A percentile compares a stretch with the other conserved stretches of the same genome.
Conservation (phyloP, 768 basidiomycete species). For the Amanita thiersii region DNA sequence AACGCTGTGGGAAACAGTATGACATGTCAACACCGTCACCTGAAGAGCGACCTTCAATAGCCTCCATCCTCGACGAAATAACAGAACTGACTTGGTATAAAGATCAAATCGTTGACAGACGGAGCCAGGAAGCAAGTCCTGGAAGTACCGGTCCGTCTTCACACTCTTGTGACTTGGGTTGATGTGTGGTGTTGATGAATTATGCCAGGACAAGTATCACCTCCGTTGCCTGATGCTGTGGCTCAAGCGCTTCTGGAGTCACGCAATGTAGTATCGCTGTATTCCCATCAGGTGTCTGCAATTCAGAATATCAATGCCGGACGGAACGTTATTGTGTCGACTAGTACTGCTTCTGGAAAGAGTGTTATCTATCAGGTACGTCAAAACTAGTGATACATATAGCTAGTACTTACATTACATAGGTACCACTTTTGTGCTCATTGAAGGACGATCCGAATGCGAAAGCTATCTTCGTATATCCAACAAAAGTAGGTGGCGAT, state of each 20-base stretch:
- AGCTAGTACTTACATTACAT: background rate
- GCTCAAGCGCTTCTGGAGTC: slow-evolving; percentile 44
- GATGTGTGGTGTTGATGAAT: no score
- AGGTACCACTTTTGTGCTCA: slow-evolving; percentile 66
- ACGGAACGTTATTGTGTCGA: slow-evolving; percentile 79
- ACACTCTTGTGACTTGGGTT: no score
- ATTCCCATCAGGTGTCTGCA: slow-evolving; percentile 64
- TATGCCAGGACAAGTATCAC: slow-evolving; percentile 36
- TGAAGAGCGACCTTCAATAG: slow-evolving; percentile 49
- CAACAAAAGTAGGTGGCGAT: slow-evolving; percentile 59
- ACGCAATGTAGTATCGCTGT: slow-evolving; percentile 56
- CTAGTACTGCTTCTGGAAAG: slow-evolving; percentile 86
- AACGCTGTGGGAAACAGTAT: slow-evolving; percentile 8
- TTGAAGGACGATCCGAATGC: slow-evolving; percentile 52
- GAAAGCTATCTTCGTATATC: slow-evolving; percentile 81
- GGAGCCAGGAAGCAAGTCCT: slow-evolving; percentile 43
- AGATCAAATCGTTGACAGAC: slow-evolving; percentile 56
- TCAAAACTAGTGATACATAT: background rate
- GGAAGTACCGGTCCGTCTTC: slow-evolving; percentile 42
- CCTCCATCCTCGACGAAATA: slow-evolving; percentile 50
- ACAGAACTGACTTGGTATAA: slow-evolving; percentile 55
- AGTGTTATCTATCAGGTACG: slow-evolving; percentile 78
- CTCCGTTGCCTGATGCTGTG: slow-evolving; percentile 52
- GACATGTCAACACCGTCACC: slow-evolving; percentile 28
- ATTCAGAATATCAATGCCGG: slow-evolving; percentile 52